phyloP scores from a whole-genome alignment of 768 basidiomycete genomes.

The Phylloporus sp. region DNA sequence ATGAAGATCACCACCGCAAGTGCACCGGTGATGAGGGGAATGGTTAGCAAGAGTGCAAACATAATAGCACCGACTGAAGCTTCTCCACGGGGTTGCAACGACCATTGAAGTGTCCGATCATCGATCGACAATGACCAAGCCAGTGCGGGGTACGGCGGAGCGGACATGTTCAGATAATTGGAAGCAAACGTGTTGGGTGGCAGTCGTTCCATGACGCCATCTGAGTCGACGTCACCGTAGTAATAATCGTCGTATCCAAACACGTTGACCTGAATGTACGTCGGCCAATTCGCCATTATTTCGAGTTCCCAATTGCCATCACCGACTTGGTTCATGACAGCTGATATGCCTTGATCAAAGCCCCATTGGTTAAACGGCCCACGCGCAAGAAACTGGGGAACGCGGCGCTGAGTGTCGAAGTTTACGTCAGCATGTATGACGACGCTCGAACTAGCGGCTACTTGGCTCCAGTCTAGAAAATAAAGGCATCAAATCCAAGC shows the following conservation, averaged over 20 bases:
- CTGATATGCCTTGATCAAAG: conserved; percentile 75
- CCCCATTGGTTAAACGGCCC: conserved; percentile 93
- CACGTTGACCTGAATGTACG: conserved; percentile 85
- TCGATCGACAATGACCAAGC: conserved; percentile 83
- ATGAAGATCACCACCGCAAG: conserved; percentile 85
- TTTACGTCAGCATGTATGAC: conserved; percentile 76
- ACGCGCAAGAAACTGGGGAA: conserved; percentile 83
- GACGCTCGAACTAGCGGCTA: conserved; percentile 55
- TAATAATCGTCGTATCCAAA: conserved; percentile 90
- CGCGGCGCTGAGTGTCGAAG: conserved; percentile 61
- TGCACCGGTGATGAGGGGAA: conserved; percentile 82
- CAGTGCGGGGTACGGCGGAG: conserved; percentile 82
- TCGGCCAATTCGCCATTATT: conserved; percentile 89
- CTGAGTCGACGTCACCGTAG: conserved; percentile 86
- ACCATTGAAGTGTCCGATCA: conserved; percentile 74
- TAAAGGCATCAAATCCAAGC: neutral
- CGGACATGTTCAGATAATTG: conserved; percentile 89
- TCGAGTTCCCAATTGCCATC: conserved; percentile 81
- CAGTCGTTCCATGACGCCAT: conserved; percentile 85
- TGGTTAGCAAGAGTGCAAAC: conserved; percentile 76
- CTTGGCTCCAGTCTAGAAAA: conserved; percentile 69
- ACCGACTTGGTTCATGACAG: conserved; percentile 60
- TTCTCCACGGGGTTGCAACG: conserved; percentile 76
- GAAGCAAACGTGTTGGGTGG: conserved; percentile 84
- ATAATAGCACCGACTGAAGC: conserved; percentile 80